These are phyloP conservation scores for Hysterium pulicare DNA, from an alignment of 2,329 filamentous ascomycete species.

Conservation along the genomic window DNA sequence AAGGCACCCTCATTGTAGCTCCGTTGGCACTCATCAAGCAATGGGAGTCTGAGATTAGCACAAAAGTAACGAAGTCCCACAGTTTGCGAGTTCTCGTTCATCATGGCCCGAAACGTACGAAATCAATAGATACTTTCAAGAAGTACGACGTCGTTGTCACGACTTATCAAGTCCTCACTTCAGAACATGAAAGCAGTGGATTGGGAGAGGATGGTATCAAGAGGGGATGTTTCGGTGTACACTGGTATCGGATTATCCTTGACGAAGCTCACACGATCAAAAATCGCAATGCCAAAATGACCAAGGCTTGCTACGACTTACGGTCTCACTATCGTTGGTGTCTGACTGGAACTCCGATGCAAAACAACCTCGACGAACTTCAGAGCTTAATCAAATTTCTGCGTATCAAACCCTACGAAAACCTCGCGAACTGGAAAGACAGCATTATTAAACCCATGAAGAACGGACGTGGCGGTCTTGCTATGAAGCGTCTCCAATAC, in stretches of 20 bases:
- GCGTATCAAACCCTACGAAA: conserved; percentile 85
- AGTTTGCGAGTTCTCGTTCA: conserved; percentile 81
- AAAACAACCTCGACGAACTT: conserved; percentile 95
- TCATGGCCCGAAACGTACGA: conserved; percentile 82
- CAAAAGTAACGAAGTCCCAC: conserved; percentile 69
- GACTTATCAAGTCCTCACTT: conserved; percentile 92
- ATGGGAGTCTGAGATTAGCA: conserved; percentile 90
- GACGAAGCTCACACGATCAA: conserved; percentile 99
- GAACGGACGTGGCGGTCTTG: conserved; percentile 81
- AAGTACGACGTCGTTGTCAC: conserved; percentile 94
- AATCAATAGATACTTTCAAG: conserved; percentile 70
- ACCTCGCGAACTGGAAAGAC: conserved; percentile 82
- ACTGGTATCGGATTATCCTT: conserved; percentile 93
- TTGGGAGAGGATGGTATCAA: conserved; percentile 61
- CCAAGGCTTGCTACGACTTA: conserved; percentile 84
- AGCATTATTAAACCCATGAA: conserved; percentile 89
- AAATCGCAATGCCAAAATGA: conserved; percentile 93
- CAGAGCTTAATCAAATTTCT: conserved; percentile 92
- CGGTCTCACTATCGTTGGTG: conserved; percentile 91
- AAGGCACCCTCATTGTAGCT: conserved; percentile 85
- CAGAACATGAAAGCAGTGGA: conserved; percentile 73
- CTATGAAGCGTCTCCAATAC: conserved; percentile 80
- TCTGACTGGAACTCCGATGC: conserved; percentile 92
- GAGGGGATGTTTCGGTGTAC: conserved; percentile 81
- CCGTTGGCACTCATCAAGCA: conserved; percentile 93